Base-by-base conservation (phyloP, 306 rosid species). In the Crataegus laevigata region DNA sequence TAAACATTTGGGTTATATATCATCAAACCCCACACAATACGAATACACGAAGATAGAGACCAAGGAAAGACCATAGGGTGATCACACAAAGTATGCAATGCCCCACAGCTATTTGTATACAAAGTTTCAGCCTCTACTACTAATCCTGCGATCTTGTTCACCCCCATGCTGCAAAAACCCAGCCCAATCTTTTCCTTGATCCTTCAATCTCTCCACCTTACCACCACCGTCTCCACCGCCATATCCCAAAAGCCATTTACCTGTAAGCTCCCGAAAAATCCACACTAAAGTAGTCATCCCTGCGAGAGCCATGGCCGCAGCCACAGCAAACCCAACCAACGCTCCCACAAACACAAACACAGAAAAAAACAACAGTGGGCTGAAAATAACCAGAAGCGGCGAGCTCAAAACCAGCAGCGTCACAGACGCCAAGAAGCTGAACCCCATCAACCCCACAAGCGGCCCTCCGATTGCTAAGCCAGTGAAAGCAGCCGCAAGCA, bases 391-490 rank as follows among this genome's bases (percentile, higher is more conserved):
- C 73, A 76, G 55, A 14, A 83, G 76, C 1, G 76, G 86, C 0
- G 73, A 76, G 58, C 26, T 71, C 43, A 83, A 58, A 3, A 83
- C 65, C 11, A 83, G 32, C 11, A 79, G 81, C 13, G 66, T 34
- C 34, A 66, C 24, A 0, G 86, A 72, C 4, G 81, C 86, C 68
- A 76, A 24, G 43, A 83, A 50, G 65, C 74, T 71, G n/a, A 79
- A 73, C 42, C 79, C 79, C 79, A 76, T 76, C 81, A 72, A 72
- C 18, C 63, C 72, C 51, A 83, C 14, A 59, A 79, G 78, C 3
- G 79, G 66, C 22, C 69, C 79, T 72, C 79, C 78, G 52, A 78
- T 75, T 57, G 75, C 75, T 11, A 73, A 8, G 5, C 73, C 79
- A 2, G 24, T 64, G 29, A 73, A 8, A 36, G 76, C 63, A 18